phyloP scores from a whole-genome alignment of 257 asterid species.

The Solanum arcanum region DNA sequence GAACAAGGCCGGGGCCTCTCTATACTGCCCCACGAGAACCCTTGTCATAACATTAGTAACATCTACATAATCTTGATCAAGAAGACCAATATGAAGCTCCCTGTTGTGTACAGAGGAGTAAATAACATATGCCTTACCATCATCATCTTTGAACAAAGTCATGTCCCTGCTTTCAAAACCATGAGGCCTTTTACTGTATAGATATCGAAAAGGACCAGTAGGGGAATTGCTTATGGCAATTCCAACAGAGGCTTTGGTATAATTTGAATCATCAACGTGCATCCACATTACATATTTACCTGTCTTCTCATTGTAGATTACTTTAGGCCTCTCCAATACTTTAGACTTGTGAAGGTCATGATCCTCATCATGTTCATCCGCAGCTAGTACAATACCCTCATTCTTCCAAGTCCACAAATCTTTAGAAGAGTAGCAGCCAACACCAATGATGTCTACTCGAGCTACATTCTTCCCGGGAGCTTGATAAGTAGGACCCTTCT shows the following conservation, averaged over 20 bases:
- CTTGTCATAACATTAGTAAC: slow-evolving; percentile 17
- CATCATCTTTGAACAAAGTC: slow-evolving; percentile 57
- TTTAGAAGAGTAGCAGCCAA: slow-evolving; percentile 59
- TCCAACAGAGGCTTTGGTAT: slow-evolving; percentile 53
- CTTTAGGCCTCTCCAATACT: slow-evolving; percentile 72
- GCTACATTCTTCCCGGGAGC: slow-evolving; percentile 28
- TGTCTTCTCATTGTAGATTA: slow-evolving; percentile 38
- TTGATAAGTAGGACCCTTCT: slow-evolving; percentile 41
- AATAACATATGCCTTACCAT: slow-evolving; percentile 40
- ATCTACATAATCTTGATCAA: slow-evolving; percentile 26
- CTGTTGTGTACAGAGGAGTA: slow-evolving; percentile 51
- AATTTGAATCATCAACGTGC: slow-evolving; percentile 54
- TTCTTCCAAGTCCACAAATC: slow-evolving; percentile 59
- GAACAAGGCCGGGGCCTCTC: slow-evolving; percentile 76
- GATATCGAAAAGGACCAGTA: slow-evolving; percentile 46
- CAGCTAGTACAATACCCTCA: slow-evolving; percentile 48
- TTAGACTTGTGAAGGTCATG: slow-evolving; percentile 51
- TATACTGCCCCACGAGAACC: slow-evolving; percentile 47
- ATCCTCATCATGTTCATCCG: slow-evolving; percentile 17
- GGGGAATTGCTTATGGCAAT: slow-evolving; percentile 47
- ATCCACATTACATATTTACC: slow-evolving; percentile 61
- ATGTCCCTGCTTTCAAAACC: slow-evolving; percentile 68
- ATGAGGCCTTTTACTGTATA: slow-evolving; percentile 40
- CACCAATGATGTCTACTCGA: slow-evolving; percentile 62
- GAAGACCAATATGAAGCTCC: slow-evolving; percentile 48